Percentiles rank a stretch among this genome's conserved stretches.
Evolutionary conservation across 306 rosid species (phyloP).

Genomic region (Castanea mollissima): DNA sequence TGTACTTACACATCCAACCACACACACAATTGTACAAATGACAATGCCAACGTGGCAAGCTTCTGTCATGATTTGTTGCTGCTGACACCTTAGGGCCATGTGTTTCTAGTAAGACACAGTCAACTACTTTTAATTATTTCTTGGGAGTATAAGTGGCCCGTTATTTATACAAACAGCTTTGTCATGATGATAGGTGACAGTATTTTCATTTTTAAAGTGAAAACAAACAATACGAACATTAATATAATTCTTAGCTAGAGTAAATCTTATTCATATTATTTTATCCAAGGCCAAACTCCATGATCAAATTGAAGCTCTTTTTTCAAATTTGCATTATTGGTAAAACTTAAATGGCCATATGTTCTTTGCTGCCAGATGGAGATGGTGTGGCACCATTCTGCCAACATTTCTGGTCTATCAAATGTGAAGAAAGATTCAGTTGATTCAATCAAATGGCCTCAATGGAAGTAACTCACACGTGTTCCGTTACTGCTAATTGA

Average conservation of each 20-base stretch:
- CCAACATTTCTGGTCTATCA: slow-evolving; percentile 45
- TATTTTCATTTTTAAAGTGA: not conserved
- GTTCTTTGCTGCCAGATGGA: slow-evolving; percentile 63
- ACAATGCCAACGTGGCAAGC: slow-evolving; percentile 2
- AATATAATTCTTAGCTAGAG: not conserved
- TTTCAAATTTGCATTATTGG: slow-evolving; percentile 16
- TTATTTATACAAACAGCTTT: not conserved
- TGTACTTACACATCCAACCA: not conserved
- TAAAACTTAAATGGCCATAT: slow-evolving; percentile 16
- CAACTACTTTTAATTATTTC: slow-evolving; percentile 14
- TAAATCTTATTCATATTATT: not conserved
- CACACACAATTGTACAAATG: not conserved
- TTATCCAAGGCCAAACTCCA: not conserved
- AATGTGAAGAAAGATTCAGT: slow-evolving; percentile 54
- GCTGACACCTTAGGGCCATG: slow-evolving; percentile 1
- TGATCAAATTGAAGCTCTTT: slow-evolving; percentile 11
- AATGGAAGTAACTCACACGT: slow-evolving; percentile 53
- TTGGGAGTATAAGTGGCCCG: not conserved
- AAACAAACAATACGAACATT: not conserved
- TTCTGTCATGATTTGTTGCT: slow-evolving; percentile 2
- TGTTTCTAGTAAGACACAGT: slow-evolving; percentile 3
- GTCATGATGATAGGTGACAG: not conserved
- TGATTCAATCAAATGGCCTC: slow-evolving; percentile 71
- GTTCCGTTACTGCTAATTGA: slow-evolving; percentile 19
- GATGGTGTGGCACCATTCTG: slow-evolving; percentile 83